phyloP scores from a whole-genome alignment of 495 filamentous ascomycete species.

The Penicillium goetzii region DNA sequence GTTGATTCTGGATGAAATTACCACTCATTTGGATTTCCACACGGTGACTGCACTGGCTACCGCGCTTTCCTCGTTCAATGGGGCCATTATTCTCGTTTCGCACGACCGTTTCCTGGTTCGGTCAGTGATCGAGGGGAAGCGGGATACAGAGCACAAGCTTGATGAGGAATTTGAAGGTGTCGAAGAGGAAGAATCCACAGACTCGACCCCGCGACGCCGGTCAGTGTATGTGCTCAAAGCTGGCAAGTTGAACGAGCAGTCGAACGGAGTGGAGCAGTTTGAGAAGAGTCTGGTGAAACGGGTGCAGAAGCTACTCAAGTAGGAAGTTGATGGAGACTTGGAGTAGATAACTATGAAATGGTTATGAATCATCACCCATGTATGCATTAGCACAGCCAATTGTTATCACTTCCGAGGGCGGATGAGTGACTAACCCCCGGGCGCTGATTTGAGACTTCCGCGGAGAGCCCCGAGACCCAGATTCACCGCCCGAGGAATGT shows the following conservation, averaged over 20 bases:
- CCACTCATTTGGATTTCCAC: slow-evolving; percentile 82
- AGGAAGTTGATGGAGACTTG: not conserved
- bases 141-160: slow-evolving; percentile 43
- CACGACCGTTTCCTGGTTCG: slow-evolving; percentile 79
- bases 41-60: slow-evolving; percentile 70
- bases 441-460: not conserved
- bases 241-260: slow-evolving; percentile 59
- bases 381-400: not conserved
- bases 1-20: slow-evolving; percentile 80
- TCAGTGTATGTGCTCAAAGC: slow-evolving; percentile 62
- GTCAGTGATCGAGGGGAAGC: slow-evolving; percentile 67
- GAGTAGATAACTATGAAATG: not conserved
- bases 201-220: slow-evolving; percentile 52
- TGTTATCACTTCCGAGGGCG: not conserved
- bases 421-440: not conserved
- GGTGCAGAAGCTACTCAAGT: slow-evolving; percentile 45
- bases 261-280: slow-evolving; percentile 64
- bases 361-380: not conserved
- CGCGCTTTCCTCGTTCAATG: slow-evolving; percentile 66
- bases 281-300: slow-evolving; percentile 66
- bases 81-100: slow-evolving; percentile 71
- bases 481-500: slow-evolving; percentile 15
- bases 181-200: slow-evolving; percentile 51
- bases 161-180: slow-evolving; percentile 56
- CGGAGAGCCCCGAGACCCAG: not conserved